A percentile compares a stretch with the other conserved stretches of the same genome.
Conservation (phyloP, 2,329 filamentous ascomycete species). For the Epicoccum nigrum region DNA sequence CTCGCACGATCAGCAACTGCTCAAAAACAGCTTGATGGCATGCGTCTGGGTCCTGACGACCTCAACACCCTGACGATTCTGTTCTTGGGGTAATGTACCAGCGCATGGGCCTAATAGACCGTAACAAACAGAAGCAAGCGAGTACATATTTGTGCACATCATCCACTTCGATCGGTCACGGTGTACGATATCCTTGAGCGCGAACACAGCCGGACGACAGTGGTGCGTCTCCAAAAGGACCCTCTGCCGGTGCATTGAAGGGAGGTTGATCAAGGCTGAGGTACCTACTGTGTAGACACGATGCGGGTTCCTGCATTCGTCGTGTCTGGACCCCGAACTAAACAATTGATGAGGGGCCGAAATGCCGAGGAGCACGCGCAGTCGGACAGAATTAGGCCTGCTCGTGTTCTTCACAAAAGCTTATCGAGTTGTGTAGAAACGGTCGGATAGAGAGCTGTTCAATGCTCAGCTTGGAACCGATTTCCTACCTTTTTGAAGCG, state of each 20-base stretch:
- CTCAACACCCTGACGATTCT: background rate
- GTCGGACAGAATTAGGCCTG: background rate
- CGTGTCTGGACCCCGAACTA: slow-evolving; percentile 16
- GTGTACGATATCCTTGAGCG: slow-evolving; percentile 4
- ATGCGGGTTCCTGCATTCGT: slow-evolving; percentile 15
- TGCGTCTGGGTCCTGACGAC: background rate
- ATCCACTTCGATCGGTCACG: background rate
- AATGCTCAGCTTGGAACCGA: slow-evolving; percentile 6
- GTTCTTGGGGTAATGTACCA: background rate
- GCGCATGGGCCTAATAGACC: background rate
- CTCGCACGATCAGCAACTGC: background rate
- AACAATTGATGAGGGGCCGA: slow-evolving; percentile 9
- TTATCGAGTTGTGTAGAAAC: background rate
- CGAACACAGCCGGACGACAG: slow-evolving; percentile 4
- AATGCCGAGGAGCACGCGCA: slow-evolving; percentile 7
- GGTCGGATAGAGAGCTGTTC: background rate
- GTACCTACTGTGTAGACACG: no score
- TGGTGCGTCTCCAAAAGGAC: slow-evolving; percentile 6
- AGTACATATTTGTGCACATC: background rate
- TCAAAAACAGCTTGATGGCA: background rate
- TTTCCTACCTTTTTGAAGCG: background rate
- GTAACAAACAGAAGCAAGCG: background rate
- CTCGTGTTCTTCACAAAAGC: background rate
- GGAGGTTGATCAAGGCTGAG: slow-evolving; percentile 9
- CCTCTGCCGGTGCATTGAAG: slow-evolving; percentile 12